phyloP scores from a whole-genome alignment of 1,139 yeast genomes.

The Geotrichum klebahnii region DNA sequence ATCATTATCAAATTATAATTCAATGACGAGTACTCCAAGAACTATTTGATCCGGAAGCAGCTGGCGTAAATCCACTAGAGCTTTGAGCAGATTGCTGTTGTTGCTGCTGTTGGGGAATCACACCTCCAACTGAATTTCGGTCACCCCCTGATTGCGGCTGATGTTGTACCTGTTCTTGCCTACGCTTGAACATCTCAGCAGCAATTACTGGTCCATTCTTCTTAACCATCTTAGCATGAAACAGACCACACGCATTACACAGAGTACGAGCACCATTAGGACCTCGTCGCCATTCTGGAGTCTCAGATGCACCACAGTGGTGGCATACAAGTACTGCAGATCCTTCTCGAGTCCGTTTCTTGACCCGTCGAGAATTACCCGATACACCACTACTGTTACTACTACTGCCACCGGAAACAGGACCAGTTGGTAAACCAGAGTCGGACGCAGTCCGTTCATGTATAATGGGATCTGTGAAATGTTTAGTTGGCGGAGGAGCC shows the following conservation, averaged over 20 bases:
- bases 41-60: too few relatives aligned
- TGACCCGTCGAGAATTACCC: not conserved
- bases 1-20: too few relatives aligned
- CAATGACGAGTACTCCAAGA: too few relatives aligned
- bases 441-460: too few relatives aligned
- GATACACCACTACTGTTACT: not conserved
- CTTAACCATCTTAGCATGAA: conserved; percentile 68
- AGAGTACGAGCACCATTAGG: conserved; percentile 80
- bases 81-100: too few relatives aligned
- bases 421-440: not conserved
- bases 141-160: too few relatives aligned
- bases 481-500: too few relatives aligned
- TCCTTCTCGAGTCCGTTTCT: conserved; percentile 16
- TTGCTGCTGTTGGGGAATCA: too few relatives aligned
- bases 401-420: not conserved
- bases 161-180: too few relatives aligned
- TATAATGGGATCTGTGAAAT: too few relatives aligned
- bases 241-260: conserved; percentile 87
- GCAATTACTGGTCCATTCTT: conserved; percentile 64
- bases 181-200: conserved; percentile 38
- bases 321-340: conserved; percentile 43
- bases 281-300: conserved; percentile 92
- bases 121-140: too few relatives aligned
- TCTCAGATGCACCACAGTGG: conserved; percentile 73
- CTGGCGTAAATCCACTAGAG: too few relatives aligned